Conservation (phyloP, 495 filamentous ascomycete species). For the Lophium mytilinum region DNA sequence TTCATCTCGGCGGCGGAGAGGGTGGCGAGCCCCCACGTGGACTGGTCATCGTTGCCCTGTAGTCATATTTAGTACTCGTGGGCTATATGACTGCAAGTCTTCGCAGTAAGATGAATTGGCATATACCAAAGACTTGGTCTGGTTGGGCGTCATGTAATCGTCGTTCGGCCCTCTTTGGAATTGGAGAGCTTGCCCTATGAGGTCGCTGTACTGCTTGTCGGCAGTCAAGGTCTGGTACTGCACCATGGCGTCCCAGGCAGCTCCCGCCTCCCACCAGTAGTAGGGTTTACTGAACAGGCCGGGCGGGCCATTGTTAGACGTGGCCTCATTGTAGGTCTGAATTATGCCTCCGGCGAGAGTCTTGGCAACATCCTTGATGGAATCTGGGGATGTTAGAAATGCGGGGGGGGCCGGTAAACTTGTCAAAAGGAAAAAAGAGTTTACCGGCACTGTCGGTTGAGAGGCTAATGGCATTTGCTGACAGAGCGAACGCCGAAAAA, state of each 20-base stretch:
- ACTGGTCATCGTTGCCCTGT: slow-evolving; percentile 31
- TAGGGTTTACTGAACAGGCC: slow-evolving; percentile 46
- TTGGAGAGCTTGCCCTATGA: slow-evolving; percentile 57
- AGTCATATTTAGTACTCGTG: neutral
- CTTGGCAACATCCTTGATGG: neutral
- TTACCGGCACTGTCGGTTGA: neutral
- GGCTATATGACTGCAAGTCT: too few species aligned
- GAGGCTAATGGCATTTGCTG: neutral
- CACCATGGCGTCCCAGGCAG: slow-evolving; percentile 66
- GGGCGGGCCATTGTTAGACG: neutral
- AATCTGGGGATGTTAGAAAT: neutral
- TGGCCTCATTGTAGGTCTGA: neutral
- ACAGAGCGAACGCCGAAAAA: neutral
- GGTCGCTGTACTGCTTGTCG: slow-evolving; percentile 63
- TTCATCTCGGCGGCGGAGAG: slow-evolving; percentile 29
- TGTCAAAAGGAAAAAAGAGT: neutral
- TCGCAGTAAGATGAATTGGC: too few species aligned
- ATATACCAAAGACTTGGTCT: slow-evolving; percentile 39
- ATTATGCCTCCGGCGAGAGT: neutral
- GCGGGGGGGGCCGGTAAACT: neutral
- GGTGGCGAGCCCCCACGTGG: slow-evolving; percentile 29
- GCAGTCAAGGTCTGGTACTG: slow-evolving; percentile 82
- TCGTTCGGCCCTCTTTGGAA: slow-evolving; percentile 60
- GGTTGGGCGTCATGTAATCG: slow-evolving; percentile 76
- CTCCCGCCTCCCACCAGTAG: slow-evolving; percentile 78